Evolutionary conservation across 805 yeast genomes (phyloP), one percentile per base, ranked within the genome.

Genomic region (Kodamaea nitidulidarum): DNA sequence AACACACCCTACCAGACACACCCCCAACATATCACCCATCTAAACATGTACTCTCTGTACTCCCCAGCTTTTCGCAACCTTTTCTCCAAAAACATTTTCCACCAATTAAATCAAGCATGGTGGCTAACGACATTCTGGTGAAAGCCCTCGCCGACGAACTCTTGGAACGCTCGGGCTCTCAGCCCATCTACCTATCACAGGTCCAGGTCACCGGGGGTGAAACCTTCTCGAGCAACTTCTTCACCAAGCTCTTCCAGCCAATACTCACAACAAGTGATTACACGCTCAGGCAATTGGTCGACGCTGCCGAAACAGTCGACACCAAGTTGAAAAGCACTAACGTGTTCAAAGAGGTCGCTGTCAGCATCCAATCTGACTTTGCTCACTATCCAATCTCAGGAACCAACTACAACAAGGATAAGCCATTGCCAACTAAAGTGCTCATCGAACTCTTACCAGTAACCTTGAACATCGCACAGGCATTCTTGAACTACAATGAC

Each of bases 401-500:
- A 29, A 57, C 41, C 38, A 54, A 43, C 34, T 67, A 56, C 54
- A 65, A 55, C 58, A 55, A 46, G 41, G 75, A 59, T 47, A 61
- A 56, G 35, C 63, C 72, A 11, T 54, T 76, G 15, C 69, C 76
- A 14, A 67, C 79, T 22, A 67, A 67, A 44, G 73, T 76, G 8
- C 56, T 55, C 10, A 57, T 74, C 45, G 63, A 63, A 36, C 54
- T 76, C 29, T 55, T 55, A 7, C 59, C 76, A 4, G 45, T 60
- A 76, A 46, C 55, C 43, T 42, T 60, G 49, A 67, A 61, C 38
- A 45, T 51, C 6, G 68, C 63, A 8, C 63, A 60, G 38, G 63
- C 60, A 3, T 58, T 60, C 36, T 51, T 68, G 21, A 64, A 55
- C 35, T 55, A 61, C 44, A 63, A 66, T 49, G 61, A 55, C 42